Conservation (phyloP, 2,329 filamentous ascomycete genomes). For the Penicillium sp. region DNA sequence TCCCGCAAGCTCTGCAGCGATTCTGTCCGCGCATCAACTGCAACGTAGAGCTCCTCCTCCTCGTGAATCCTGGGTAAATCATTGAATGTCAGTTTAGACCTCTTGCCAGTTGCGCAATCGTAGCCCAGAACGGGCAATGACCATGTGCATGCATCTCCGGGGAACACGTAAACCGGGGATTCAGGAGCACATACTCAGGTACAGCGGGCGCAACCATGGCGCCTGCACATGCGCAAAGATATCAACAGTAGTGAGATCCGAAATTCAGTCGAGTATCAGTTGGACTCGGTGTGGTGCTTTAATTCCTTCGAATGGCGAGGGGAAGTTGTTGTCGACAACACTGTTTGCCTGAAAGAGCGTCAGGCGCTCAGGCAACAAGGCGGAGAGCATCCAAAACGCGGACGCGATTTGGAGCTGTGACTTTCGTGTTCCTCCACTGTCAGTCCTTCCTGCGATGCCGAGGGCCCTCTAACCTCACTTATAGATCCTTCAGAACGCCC, state of each 20-base stretch:
- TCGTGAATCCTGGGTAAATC: conserved; percentile 71
- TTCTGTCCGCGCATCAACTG: conserved; percentile 88
- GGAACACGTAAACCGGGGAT: conserved; percentile 27
- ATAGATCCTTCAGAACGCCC: conserved; percentile 4
- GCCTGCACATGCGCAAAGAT: conserved; percentile 26
- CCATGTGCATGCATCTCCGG: conserved; percentile 20
- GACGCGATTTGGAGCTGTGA: conserved; percentile 9
- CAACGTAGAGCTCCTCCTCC: conserved; percentile 76
- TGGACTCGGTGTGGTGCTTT: neutral
- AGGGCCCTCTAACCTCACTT: neutral
- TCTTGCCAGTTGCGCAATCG: conserved; percentile 4
- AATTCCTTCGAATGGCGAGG: conserved; percentile 1
- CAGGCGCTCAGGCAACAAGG: conserved; percentile 22
- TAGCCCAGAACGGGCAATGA: conserved; percentile 9
- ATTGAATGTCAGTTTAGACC: conserved; percentile 18
- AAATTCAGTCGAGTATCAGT: neutral
- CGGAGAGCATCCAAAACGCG: conserved; percentile 16
- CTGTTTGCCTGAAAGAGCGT: conserved; percentile 10
- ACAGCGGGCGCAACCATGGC: conserved; percentile 69
- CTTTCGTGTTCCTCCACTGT: neutral
- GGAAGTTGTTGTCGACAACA: conserved; percentile 13
- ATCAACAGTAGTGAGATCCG: conserved; percentile 5
- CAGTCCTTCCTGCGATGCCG: conserved; percentile 21
- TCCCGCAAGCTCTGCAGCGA: conserved; percentile 79
- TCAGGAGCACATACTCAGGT: conserved; percentile 58